Conservation (phyloP, 495 filamentous ascomycete species). For the Paragyromitra xinjiangensis region DNA sequence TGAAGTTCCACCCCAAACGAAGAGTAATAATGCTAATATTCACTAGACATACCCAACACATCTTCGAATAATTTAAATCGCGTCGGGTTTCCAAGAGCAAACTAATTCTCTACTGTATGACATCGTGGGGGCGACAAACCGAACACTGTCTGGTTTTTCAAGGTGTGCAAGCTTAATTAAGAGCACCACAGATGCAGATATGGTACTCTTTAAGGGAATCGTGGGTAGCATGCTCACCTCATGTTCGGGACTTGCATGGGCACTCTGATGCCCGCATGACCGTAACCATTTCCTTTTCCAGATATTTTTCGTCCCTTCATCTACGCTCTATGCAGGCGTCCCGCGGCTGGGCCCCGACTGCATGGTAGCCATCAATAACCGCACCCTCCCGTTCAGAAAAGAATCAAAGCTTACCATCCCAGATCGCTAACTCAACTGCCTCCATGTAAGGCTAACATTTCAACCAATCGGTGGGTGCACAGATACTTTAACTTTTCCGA, state of each 20-base stretch:
- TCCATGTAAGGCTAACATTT: not conserved
- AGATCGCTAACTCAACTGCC: conserved; percentile 1
- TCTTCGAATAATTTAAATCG: conserved; percentile 16
- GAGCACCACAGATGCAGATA: not conserved
- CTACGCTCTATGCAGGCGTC: not conserved
- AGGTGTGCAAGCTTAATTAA: not conserved
- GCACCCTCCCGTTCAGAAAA: conserved; percentile 6
- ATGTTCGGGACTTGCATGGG: not conserved
- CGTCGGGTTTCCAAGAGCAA: conserved; percentile 23
- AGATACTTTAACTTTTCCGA: not conserved
- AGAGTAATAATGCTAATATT: not conserved
- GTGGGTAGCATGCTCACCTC: not conserved
- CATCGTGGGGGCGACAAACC: conserved; percentile 30
- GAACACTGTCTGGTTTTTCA: not conserved
- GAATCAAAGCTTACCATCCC: not conserved
- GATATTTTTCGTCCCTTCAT: conserved; percentile 2
- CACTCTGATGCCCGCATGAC: conserved; percentile 8
- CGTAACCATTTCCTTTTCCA: conserved; percentile 8
- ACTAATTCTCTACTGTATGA: conserved; percentile 2
- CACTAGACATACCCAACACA: not conserved
- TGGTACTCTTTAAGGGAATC: not conserved
- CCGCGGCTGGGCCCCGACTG: not conserved
- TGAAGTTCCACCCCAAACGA: not conserved
- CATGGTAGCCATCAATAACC: conserved; percentile 1
- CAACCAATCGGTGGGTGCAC: conserved; percentile 2